Percentiles rank a stretch among this genome's conserved stretches.
Evolutionary conservation across 2,329 filamentous ascomycete species (phyloP).

Genomic region (Alternaria postmessia): DNA sequence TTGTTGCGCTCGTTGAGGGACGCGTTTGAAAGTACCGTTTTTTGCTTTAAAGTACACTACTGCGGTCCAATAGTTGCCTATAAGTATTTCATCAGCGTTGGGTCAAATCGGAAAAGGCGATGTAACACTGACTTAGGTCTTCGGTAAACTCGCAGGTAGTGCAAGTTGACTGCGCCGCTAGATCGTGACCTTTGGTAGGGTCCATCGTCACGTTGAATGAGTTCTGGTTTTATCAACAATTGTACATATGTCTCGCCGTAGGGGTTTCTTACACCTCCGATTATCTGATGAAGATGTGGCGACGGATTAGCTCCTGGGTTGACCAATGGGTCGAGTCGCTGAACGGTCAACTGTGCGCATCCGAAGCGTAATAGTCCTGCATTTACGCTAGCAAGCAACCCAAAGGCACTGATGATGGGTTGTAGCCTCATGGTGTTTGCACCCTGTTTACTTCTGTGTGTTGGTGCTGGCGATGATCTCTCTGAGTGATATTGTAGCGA

Average conservation of each 20-base stretch:
- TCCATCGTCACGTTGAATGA: constrained; percentile 59
- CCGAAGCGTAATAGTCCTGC: constrained; percentile 40
- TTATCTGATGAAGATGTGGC: constrained; percentile 53
- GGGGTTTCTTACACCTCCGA: constrained; percentile 46
- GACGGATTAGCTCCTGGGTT: constrained; percentile 49
- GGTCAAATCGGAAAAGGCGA: background rate
- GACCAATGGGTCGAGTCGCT: constrained; percentile 42
- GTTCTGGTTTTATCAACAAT: constrained; percentile 35
- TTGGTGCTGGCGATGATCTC: background rate
- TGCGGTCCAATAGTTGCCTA: constrained; percentile 48
- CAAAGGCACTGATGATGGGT: constrained; percentile 24
- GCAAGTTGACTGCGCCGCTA: constrained; percentile 48
- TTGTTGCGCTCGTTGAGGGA: constrained; percentile 52
- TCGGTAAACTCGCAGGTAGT: constrained; percentile 57
- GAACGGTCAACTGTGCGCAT: constrained; percentile 36
- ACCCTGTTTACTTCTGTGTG: background rate
- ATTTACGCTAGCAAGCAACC: constrained; percentile 27
- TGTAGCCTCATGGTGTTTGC: constrained; percentile 27
- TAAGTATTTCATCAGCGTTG: background rate
- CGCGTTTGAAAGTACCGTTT: constrained; percentile 52
- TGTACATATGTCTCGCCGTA: background rate
- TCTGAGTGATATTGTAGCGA: background rate
- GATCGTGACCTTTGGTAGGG: constrained; percentile 32
- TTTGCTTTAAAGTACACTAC: constrained; percentile 39
- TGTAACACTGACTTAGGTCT: constrained; percentile 34